Base-by-base conservation (phyloP, 2,329 filamentous ascomycete genomes). In the Tolypocladium amazonense region DNA sequence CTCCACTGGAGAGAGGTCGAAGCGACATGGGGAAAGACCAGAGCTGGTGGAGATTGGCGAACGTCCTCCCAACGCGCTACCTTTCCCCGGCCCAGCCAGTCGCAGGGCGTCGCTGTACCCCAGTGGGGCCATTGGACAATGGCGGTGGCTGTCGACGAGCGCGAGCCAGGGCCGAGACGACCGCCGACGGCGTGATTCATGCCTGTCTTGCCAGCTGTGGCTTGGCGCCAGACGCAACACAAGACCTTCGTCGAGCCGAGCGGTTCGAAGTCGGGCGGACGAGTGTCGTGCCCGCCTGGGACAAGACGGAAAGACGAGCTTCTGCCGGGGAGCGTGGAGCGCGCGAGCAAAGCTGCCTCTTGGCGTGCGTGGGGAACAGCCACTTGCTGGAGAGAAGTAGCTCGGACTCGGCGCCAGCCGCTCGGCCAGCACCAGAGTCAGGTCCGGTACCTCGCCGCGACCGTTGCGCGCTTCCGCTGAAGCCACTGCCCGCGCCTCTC, bases 1-100 rank as follows among this genome's bases (percentile, higher is more conserved):
- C 59, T 47, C 54, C 56, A 30, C 54, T 43, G 55, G 33, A 25
- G 50, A n/a, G 50, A 38, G 50, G 59, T 57, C 33, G 41, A 57
- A 57, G 55, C 55, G 55, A 56, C 52, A 56, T 45, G 56, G 47
- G 39, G 30, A 50, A 45, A 47, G 38, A 56, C 58, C 52, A 41
- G 45, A 62, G 39, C 23, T 38, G 52, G 65, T 65, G 65, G 65
- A 65, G 60, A 65, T 64, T 65, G 61, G 58, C 60, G 58, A 62
- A 50, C 43, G 35, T 57, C 38, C 35, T 38, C 52, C 56, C 58
- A 59, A 58, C 57, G 62, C 56, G 56, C 50, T 56, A 53, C 56
- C 47, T 55, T 41, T 53, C 45, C 39, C 53, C 53, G 41, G 33
- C 50, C 54, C 35, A 61, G 59, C 64, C 63, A 65, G 54, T 64